Conservation (phyloP, 768 basidiomycete genomes). For the Tulasnella calospora region DNA sequence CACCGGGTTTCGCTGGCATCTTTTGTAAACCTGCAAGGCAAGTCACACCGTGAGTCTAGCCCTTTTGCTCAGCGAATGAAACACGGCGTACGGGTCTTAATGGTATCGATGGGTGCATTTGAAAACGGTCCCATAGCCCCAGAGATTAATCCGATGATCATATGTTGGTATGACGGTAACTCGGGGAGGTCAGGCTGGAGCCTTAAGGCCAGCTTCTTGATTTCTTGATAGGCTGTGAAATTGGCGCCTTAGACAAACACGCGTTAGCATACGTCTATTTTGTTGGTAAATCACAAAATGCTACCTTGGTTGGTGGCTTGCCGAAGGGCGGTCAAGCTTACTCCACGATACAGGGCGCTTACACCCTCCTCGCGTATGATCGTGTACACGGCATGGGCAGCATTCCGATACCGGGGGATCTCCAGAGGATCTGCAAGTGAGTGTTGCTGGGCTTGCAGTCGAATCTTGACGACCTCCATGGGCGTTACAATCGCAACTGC, state of each 20-base stretch:
- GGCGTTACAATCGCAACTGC: slow-evolving; percentile 93
- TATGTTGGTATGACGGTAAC: slow-evolving; percentile 92
- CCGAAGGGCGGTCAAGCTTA: slow-evolving; percentile 84
- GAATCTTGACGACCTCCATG: slow-evolving; percentile 99
- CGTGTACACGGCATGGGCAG: slow-evolving; percentile 91
- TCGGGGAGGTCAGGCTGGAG: slow-evolving; percentile 73
- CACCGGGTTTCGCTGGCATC: slow-evolving; percentile 63
- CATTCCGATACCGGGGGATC: slow-evolving; percentile 89
- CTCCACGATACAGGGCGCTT: slow-evolving; percentile 81
- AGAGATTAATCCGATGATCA: slow-evolving; percentile 89
- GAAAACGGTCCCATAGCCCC: slow-evolving; percentile 99
- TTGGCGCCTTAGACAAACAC: slow-evolving; percentile 63
- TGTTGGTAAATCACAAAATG: not conserved
- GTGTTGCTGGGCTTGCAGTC: slow-evolving; percentile 95
- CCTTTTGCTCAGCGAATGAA: not conserved
- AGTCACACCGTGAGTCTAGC: not conserved
- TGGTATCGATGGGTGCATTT: slow-evolving; percentile 92
- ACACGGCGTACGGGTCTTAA: slow-evolving; percentile 78
- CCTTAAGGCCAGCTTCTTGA: slow-evolving; percentile 76
- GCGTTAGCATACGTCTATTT: not conserved
- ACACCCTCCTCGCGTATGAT: slow-evolving; percentile 91
- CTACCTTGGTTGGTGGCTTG: slow-evolving; percentile 97
- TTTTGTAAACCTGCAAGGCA: slow-evolving; percentile 69
- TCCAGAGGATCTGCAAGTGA: slow-evolving; percentile 95
- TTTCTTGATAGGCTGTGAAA: slow-evolving; percentile 95